phyloP scores from a whole-genome alignment of 768 basidiomycete genomes.

The Scleroderma bovista region DNA sequence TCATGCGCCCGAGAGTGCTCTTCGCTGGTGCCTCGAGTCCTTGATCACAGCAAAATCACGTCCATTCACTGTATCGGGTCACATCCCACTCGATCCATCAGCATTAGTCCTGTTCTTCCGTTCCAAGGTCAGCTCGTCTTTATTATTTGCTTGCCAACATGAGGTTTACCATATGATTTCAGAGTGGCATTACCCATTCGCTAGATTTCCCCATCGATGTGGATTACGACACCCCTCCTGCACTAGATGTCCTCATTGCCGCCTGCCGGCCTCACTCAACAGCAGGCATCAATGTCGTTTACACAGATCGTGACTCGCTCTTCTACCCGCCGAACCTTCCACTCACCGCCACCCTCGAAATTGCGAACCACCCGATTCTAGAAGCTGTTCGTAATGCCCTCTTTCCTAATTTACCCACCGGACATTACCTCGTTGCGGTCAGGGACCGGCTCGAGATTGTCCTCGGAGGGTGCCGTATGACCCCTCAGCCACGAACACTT shows the following conservation, averaged over 20 bases:
- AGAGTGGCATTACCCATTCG: slow-evolving; percentile 77
- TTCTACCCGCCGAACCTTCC: slow-evolving; percentile 71
- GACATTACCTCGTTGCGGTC: slow-evolving; percentile 63
- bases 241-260: slow-evolving; percentile 72
- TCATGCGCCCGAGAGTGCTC: slow-evolving; percentile 47
- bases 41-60: slow-evolving; percentile 55
- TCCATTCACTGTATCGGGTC: slow-evolving; percentile 61
- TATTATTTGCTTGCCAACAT: neutral
- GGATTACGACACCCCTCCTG: slow-evolving; percentile 67
- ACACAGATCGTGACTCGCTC: slow-evolving; percentile 57
- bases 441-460: slow-evolving; percentile 70
- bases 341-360: slow-evolving; percentile 69
- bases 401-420: slow-evolving; percentile 65
- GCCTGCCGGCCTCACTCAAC: slow-evolving; percentile 65
- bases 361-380: slow-evolving; percentile 77
- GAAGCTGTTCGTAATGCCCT: slow-evolving; percentile 66
- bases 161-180: slow-evolving; percentile 2
- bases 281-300: slow-evolving; percentile 44
- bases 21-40: slow-evolving; percentile 48
- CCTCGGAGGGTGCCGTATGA: slow-evolving; percentile 53
- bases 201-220: slow-evolving; percentile 80
- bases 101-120: slow-evolving; percentile 73
- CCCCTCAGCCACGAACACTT: slow-evolving; percentile 46
- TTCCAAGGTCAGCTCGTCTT: slow-evolving; percentile 51
- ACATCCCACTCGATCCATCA: slow-evolving; percentile 65